Evolutionary conservation across 306 rosid species (phyloP).

Genomic region (Cicer yamashitae): DNA sequence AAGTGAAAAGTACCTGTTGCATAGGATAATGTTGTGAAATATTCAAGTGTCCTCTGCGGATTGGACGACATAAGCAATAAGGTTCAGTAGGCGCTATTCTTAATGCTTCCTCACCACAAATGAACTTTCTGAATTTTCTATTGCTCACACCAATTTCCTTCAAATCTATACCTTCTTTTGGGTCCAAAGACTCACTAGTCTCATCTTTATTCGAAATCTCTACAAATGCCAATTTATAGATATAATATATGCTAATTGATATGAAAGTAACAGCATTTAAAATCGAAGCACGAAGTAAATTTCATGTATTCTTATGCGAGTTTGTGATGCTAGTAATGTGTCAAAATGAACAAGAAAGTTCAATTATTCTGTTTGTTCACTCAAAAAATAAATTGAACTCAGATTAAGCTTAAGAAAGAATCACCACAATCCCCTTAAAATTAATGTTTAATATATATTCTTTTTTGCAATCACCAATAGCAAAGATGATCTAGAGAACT

Average conservation of each 20-base stretch:
- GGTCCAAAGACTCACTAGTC: constrained; percentile 52
- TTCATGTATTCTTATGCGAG: background rate
- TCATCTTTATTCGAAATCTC: constrained; percentile 58
- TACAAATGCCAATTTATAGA: constrained; percentile 44
- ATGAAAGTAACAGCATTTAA: constrained; percentile 43
- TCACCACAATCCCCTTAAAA: background rate
- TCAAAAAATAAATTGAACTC: constrained; percentile 26
- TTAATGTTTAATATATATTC: constrained; percentile 25
- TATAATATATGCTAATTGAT: constrained; percentile 34
- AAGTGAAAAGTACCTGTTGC: constrained; percentile 81
- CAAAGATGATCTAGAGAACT: constrained; percentile 28
- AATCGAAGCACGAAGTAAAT: constrained; percentile 33
- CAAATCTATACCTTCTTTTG: constrained; percentile 58
- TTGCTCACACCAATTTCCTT: constrained; percentile 52
- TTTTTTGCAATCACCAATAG: constrained; percentile 3
- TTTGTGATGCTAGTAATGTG: constrained; percentile 29
- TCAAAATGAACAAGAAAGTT: constrained; percentile 34
- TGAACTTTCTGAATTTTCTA: constrained; percentile 59
- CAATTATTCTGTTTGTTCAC: constrained; percentile 18
- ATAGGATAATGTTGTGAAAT: constrained; percentile 84
- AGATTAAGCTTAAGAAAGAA: constrained; percentile 21
- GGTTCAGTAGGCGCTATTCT: constrained; percentile 76
- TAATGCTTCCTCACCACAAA: constrained; percentile 90
- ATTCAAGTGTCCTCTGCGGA: constrained; percentile 93
- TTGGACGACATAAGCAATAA: constrained; percentile 84